A percentile compares a stretch with the other conserved stretches of the same genome.
Evolutionary conservation across 192 early-diverging fungal genomes (phyloP).

Genomic region (Mycoemilia scoparia): DNA sequence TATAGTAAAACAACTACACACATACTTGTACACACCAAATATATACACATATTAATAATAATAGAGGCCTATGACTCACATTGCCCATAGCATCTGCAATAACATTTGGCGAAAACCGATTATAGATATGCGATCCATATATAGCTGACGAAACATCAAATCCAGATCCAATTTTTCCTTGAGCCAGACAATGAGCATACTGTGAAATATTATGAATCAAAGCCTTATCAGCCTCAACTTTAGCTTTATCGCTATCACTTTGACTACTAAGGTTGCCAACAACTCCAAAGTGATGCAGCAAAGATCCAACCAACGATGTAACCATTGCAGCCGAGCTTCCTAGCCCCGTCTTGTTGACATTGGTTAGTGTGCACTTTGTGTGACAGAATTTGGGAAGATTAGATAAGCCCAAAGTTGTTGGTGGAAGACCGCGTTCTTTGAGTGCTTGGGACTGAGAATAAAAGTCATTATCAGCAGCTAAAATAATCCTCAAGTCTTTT

Average conservation of each 20-base stretch:
- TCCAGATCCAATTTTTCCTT: constrained; percentile 93
- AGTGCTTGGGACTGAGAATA: constrained; percentile 84
- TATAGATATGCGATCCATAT: constrained; percentile 76
- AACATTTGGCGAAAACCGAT: constrained; percentile 57
- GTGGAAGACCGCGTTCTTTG: constrained; percentile 18
- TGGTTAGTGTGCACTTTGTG: constrained; percentile 37
- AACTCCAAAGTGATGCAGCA: constrained; percentile 57
- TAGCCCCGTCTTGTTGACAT: constrained; percentile 89
- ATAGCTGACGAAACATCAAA: constrained; percentile 92
- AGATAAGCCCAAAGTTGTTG: constrained; percentile 35
- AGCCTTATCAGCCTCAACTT: constrained; percentile 8
- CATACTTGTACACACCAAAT: background rate
- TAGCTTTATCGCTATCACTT: constrained; percentile 1
- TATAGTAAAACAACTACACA: background rate
- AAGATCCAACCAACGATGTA: constrained; percentile 66
- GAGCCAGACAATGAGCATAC: constrained; percentile 86
- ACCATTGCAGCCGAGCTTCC: constrained; percentile 95
- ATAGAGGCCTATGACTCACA: background rate
- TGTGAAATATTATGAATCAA: constrained; percentile 81
- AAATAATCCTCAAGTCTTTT: constrained; percentile 45
- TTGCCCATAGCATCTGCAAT: constrained; percentile 34
- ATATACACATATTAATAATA: constrained; percentile 1
- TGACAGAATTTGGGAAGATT: constrained; percentile 41
- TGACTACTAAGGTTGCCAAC: constrained; percentile 5
- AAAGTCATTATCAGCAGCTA: constrained; percentile 94